Evolutionary conservation across 179 eudicot genomes (phyloP).

Genomic region (Camellia oleifera): DNA sequence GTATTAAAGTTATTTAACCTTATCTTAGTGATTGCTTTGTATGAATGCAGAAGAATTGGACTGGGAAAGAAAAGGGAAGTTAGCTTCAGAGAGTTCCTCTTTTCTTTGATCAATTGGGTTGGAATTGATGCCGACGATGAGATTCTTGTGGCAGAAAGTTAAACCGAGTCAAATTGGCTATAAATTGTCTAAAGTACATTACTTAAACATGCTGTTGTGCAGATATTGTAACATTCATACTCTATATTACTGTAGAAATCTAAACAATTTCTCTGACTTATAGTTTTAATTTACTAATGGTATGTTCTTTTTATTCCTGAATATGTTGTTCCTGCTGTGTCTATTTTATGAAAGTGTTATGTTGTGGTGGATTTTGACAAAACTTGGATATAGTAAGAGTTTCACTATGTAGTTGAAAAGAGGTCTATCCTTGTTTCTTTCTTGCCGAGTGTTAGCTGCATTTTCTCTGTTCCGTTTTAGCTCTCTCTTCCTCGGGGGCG

Average conservation of each 20-base stretch:
- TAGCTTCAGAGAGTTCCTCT: conserved; percentile 63
- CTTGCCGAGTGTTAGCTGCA: background rate
- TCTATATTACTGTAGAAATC: background rate
- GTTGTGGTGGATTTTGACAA: background rate
- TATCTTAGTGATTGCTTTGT: conserved; percentile 3
- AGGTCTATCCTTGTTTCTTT: background rate
- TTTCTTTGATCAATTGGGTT: conserved; percentile 54
- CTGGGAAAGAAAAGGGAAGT: conserved; percentile 61
- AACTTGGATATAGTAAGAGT: background rate
- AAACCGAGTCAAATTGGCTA: background rate
- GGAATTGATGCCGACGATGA: conserved; percentile 53
- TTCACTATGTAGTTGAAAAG: background rate
- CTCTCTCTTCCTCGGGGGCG: no score
- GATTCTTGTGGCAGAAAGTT: background rate
- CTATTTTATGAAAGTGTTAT: background rate
- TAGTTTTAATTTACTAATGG: background rate
- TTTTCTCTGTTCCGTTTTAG: no score
- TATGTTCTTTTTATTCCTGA: background rate
- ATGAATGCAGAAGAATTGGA: conserved; percentile 66
- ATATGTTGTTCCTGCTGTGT: background rate
- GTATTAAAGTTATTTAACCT: background rate
- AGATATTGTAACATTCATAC: no score
- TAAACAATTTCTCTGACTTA: no score
- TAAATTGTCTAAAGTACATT: background rate
- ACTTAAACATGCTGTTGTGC: background rate